phyloP scores from a whole-genome alignment of 805 yeast genomes.

The Starmerella sirachaensis region DNA sequence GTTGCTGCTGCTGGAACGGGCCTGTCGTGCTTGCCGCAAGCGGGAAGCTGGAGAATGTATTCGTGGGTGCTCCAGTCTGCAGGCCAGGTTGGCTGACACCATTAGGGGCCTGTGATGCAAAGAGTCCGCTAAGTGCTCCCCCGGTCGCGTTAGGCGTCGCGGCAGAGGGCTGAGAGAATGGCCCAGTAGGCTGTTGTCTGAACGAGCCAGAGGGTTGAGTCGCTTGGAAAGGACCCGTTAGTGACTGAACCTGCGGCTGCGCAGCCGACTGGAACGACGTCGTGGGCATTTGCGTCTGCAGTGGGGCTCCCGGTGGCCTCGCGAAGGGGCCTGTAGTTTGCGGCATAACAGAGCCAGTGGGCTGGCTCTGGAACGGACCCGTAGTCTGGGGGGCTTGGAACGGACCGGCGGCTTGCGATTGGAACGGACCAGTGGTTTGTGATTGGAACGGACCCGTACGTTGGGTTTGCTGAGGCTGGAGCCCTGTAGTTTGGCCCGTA shows the following conservation, averaged over 20 bases:
- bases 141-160: too few species aligned
- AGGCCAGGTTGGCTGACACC: too few species aligned
- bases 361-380: conserved; percentile 18
- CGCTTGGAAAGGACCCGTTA: background rate
- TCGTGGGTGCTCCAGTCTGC: too few species aligned
- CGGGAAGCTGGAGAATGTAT: too few species aligned
- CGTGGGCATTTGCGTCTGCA: background rate
- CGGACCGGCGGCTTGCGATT: conserved; percentile 25
- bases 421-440: conserved; percentile 18
- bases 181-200: conserved; percentile 2
- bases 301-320: background rate
- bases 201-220: background rate
- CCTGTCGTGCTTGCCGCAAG: conserved; percentile 7
- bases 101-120: too few species aligned
- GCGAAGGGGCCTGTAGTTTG: conserved; percentile 19
- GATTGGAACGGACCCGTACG: conserved; percentile 4
- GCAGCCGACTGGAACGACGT: background rate
- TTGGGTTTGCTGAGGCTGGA: conserved; percentile 12
- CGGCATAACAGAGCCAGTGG: conserved; percentile 5
- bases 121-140: too few species aligned
- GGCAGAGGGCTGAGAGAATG: conserved; percentile 3
- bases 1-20: conserved; percentile 7
- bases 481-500: conserved; percentile 16
- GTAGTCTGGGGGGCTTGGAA: conserved; percentile 26
- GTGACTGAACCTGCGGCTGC: too few species aligned